These are phyloP conservation scores for Erythrobasidium yunnanense DNA, from an alignment of 768 basidiomycete species.

Conservation along the genomic window DNA sequence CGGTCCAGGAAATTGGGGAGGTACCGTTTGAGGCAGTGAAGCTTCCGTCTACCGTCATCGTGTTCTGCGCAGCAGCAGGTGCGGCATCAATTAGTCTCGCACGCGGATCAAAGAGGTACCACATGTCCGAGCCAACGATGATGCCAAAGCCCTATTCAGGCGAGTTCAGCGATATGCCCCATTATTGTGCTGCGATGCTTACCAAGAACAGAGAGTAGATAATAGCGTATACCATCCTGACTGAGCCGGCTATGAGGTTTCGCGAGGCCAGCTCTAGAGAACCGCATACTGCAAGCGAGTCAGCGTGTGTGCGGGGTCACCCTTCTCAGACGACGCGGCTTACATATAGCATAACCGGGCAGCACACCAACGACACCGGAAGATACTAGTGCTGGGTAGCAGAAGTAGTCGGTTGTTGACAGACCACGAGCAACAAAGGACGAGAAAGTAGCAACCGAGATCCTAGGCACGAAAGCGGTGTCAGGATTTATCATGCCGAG, in stretches of 20 bases:
- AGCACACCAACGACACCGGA: constrained; percentile 44
- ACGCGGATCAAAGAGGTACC: constrained; percentile 31
- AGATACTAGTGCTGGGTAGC: constrained; percentile 44
- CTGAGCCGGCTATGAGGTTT: constrained; percentile 44
- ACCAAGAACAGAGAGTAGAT: constrained; percentile 45
- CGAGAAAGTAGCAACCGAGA: constrained; percentile 44
- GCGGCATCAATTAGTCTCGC: not conserved
- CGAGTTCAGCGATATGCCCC: not conserved
- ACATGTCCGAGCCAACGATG: constrained; percentile 34
- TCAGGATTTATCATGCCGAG: not conserved
- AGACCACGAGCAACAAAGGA: constrained; percentile 45
- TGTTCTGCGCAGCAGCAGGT: not conserved
- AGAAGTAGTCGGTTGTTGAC: constrained; percentile 43
- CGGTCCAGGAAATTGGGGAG: constrained; percentile 16
- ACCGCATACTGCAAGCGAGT: constrained; percentile 38
- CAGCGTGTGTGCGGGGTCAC: not conserved
- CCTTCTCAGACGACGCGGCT: constrained; percentile 9
- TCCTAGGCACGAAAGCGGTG: constrained; percentile 29
- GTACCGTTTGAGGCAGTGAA: constrained; percentile 30
- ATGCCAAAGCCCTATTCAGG: constrained; percentile 32
- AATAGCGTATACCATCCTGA: constrained; percentile 44
- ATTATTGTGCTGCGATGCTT: not conserved
- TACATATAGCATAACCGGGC: constrained; percentile 39
- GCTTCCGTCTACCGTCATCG: constrained; percentile 27
- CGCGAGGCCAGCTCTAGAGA: constrained; percentile 44